Conservation (phyloP, 805 yeast genomes). For the Lipomyces yamadae region DNA sequence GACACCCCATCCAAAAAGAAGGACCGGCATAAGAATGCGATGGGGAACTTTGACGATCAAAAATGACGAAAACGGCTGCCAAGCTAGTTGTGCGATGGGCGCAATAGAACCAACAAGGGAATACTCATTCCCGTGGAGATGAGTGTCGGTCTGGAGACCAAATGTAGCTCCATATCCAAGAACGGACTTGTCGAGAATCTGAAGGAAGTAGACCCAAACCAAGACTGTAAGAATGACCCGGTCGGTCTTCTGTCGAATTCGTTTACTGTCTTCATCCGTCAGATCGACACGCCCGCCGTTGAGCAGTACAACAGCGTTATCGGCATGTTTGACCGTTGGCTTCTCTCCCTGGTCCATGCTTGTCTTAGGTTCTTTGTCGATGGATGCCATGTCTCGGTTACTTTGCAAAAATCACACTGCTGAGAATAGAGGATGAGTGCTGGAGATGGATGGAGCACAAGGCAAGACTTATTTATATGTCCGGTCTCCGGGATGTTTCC, state of each 20-base stretch:
- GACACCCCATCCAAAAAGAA: slow-evolving; percentile 53
- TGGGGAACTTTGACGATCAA: slow-evolving; percentile 42
- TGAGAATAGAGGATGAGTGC: no score
- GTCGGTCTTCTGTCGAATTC: slow-evolving; percentile 6
- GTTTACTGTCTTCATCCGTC: slow-evolving; percentile 6
- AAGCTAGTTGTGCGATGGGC: slow-evolving; percentile 55
- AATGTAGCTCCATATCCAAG: slow-evolving; percentile 6
- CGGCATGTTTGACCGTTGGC: slow-evolving; percentile 6
- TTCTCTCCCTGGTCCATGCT: not conserved
- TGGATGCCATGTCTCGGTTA: not conserved
- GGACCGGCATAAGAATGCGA: slow-evolving; percentile 38
- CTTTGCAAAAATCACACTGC: no score
- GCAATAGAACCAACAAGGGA: slow-evolving; percentile 55
- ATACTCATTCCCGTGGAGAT: slow-evolving; percentile 49
- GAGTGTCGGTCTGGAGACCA: slow-evolving; percentile 46
- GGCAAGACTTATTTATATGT: no score
- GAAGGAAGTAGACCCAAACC: slow-evolving; percentile 10
- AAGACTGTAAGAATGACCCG: slow-evolving; percentile 3
- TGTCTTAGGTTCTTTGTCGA: not conserved
- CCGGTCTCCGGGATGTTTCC: no score
- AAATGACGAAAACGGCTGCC: slow-evolving; percentile 52
- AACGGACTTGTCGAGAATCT: slow-evolving; percentile 7
- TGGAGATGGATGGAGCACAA: no score
- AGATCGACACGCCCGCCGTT: not conserved
- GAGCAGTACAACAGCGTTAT: not conserved